A percentile compares a stretch with the other conserved stretches of the same genome.
Conservation (phyloP, 2,329 filamentous ascomycete species). For the Colletotrichum sansevieriae region DNA sequence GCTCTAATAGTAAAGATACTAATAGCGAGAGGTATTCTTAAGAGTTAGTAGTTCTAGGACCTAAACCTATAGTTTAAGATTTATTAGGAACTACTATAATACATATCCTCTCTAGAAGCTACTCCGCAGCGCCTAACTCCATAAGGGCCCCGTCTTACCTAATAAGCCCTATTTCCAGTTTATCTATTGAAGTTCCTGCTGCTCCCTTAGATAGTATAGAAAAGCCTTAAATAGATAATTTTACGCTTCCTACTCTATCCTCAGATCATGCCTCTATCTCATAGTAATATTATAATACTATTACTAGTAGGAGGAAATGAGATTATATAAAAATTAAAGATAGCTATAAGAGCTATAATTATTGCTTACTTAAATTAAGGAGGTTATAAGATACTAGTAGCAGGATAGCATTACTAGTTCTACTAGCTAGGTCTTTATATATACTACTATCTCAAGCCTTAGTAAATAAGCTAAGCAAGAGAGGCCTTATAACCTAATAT, state of each 20-base stretch:
- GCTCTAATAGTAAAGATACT: neutral
- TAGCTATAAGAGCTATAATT: neutral
- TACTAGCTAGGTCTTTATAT: too few species aligned
- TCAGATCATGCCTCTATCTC: too few species aligned
- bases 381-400: neutral
- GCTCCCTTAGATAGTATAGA: neutral
- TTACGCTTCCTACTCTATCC: slow-evolving; percentile 12
- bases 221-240: slow-evolving; percentile 11
- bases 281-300: neutral
- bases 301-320: neutral
- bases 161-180: neutral
- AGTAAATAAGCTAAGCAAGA: too few species aligned
- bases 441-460: too few species aligned
- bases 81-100: neutral
- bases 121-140: neutral
- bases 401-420: neutral
- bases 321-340: neutral
- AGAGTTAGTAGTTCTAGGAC: neutral
- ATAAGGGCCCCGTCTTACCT: accelerated
- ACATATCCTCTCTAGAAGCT: neutral
- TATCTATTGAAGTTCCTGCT: neutral
- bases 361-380: neutral
- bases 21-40: neutral
- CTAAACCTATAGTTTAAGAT: neutral
- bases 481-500: too few species aligned